Conservation (phyloP, 441 rosid species). For the Rhodomyrtus psidioides region DNA sequence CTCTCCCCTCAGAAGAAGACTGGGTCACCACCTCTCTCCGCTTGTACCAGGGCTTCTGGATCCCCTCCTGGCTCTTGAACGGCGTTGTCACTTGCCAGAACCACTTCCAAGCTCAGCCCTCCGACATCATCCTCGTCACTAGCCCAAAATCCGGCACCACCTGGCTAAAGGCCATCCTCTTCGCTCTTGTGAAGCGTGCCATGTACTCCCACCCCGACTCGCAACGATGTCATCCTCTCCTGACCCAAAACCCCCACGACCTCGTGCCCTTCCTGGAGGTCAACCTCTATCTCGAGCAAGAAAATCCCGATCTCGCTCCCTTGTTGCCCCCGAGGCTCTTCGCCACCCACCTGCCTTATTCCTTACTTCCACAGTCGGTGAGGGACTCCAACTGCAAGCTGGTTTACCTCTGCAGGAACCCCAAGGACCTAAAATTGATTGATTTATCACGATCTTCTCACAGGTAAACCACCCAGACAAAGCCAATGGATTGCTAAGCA, state of each 20-base stretch:
- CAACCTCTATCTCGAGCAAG: not conserved
- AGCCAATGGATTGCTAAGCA: too few relatives aligned
- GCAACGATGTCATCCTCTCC: not conserved
- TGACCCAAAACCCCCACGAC: not conserved
- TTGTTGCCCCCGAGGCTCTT: not conserved
- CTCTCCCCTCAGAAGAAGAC: too few relatives aligned
- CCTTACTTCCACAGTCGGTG: not conserved
- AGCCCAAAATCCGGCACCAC: not conserved
- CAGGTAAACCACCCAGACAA: too few relatives aligned
- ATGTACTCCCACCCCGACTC: not conserved
- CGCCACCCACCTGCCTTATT: not conserved
- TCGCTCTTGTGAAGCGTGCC: not conserved
- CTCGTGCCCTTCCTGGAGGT: not conserved
- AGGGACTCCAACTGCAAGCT: not conserved
- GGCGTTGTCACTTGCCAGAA: not conserved
- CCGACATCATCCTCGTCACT: too few relatives aligned
- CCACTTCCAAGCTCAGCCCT: not conserved
- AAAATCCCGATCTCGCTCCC: not conserved
- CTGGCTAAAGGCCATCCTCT: not conserved
- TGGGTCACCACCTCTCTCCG: too few relatives aligned
- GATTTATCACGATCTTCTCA: too few relatives aligned
- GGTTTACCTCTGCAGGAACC: not conserved
- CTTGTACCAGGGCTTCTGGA: not conserved
- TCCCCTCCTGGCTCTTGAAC: not conserved
- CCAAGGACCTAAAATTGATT: not conserved